Evolutionary conservation across 2,329 filamentous ascomycete species (phyloP).

Genomic region (Calonectria pteridis): DNA sequence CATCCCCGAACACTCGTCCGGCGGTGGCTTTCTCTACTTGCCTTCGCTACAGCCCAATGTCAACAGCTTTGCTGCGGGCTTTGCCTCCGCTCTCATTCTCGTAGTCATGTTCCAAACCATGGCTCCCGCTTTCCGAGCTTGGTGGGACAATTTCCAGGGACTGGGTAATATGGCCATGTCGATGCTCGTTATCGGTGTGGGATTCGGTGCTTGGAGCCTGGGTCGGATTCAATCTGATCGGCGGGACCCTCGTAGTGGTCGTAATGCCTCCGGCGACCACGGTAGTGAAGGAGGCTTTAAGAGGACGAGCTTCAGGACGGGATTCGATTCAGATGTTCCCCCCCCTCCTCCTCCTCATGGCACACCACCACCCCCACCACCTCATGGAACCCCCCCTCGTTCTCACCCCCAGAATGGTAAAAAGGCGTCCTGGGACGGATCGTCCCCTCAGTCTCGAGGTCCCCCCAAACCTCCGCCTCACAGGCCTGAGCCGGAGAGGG

Average conservation of each 20-base stretch:
- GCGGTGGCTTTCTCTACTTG: constrained; percentile 92
- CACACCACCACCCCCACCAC: constrained; percentile 54
- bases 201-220: constrained; percentile 80
- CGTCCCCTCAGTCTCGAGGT: constrained; percentile 41
- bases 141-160: constrained; percentile 78
- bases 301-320: constrained; percentile 46
- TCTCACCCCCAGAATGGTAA: constrained; percentile 48
- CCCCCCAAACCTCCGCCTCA: constrained; percentile 29
- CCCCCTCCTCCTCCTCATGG: constrained; percentile 48
- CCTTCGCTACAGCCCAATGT: constrained; percentile 87
- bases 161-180: constrained; percentile 80
- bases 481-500: constrained; percentile 39
- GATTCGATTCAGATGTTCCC: constrained; percentile 47
- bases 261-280: constrained; percentile 35
- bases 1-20: constrained; percentile 91
- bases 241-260: constrained; percentile 34
- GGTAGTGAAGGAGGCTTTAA: constrained; percentile 47
- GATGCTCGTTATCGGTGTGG: constrained; percentile 79
- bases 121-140: constrained; percentile 79
- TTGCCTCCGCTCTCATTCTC: constrained; percentile 79
- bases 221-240: constrained; percentile 53
- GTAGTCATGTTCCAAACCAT: constrained; percentile 80
- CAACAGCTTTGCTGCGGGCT: constrained; percentile 92
- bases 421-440: constrained; percentile 52
- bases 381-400: constrained; percentile 44